A percentile compares a stretch with the other conserved stretches of the same genome.
Conservation (phyloP, 345 rosid genomes). For the Arabis hirsuta region DNA sequence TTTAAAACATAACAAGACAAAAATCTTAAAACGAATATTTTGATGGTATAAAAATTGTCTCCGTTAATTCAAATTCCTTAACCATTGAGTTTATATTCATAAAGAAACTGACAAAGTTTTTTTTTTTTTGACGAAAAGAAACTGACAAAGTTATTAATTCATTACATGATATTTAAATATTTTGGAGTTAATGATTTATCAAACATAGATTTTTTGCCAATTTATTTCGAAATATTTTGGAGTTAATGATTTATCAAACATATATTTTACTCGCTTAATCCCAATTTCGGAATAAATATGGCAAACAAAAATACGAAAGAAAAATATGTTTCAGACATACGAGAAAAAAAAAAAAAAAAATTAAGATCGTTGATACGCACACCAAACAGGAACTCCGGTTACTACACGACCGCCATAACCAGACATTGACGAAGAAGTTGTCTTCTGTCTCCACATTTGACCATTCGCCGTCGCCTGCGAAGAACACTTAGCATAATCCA, state of each 20-base stretch:
- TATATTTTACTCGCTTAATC: not conserved
- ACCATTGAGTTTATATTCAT: too few relatives aligned
- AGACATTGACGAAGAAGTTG: slow-evolving; percentile 23
- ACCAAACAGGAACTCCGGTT: slow-evolving; percentile 58
- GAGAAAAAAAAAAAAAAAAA: not conserved
- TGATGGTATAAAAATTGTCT: too few relatives aligned
- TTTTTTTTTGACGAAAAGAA: too few relatives aligned
- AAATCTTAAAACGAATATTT: too few relatives aligned
- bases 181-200: too few relatives aligned
- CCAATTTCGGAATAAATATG: slow-evolving; percentile 15
- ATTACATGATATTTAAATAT: too few relatives aligned
- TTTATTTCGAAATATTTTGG: too few relatives aligned
- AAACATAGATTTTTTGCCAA: too few relatives aligned
- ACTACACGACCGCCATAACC: slow-evolving; percentile 41
- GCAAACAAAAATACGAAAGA: not conserved
- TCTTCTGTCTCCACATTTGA: slow-evolving; percentile 33
- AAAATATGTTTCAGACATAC: slow-evolving; percentile 5
- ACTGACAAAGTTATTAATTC: too few relatives aligned
- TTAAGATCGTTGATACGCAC: slow-evolving; percentile 25
- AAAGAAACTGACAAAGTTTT: too few relatives aligned
- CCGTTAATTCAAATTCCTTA: too few relatives aligned
- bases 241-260: not conserved
- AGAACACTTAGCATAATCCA: slow-evolving; percentile 22
- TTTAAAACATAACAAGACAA: too few relatives aligned
- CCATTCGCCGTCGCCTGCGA: slow-evolving; percentile 29